Evolutionary conservation across 2,329 filamentous ascomycete genomes (phyloP), one percentile per base, ranked within the genome.

Genomic region (Mollisiaceae sp.): DNA sequence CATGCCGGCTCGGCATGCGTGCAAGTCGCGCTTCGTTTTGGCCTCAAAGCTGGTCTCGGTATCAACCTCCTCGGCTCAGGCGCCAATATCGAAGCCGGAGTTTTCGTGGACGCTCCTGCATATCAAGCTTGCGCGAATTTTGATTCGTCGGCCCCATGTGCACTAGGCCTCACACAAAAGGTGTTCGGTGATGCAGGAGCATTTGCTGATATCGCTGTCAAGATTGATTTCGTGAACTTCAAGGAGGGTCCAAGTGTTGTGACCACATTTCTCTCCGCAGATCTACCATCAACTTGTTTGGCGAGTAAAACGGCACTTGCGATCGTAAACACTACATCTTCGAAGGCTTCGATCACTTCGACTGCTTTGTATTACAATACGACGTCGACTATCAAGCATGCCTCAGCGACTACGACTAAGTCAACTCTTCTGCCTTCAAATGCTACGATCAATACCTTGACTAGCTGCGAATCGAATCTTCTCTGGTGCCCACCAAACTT

Each of bases 21-120:
- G n/a, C 45, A 50, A 22, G n/a, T 50, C n/a, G 45, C 45, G 6
- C 45, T 50, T n/a, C 45, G 45, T 20, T 50, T 50, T n/a, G 45
- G 45, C 8, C 45, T 50, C n/a, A 50, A 50, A 24, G 45, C 45
- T n/a, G 45, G 45, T 50, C 45, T 50, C 8, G 45, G 45, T 8
- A 50, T 50, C 45, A 50, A 20, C n/a, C 45, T 50, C 8, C 45
- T 50, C 45, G n/a, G 45, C 45, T 9, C 45, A 11, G 20, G 45
- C n/a, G 45, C 45, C 45, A 50, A 50, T n/a, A 50, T 50, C n/a
- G n/a, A 50, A 50, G 45, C 45, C 1, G 45, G 45, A 8, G 45
- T 24, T 1, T 54, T 32, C 50, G 50, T 54, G 12, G 50, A 54
- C 24, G 50, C 50, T 12, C 27, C 50, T 8, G 50, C 50, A 54